Evolutionary conservation across 805 yeast genomes (phyloP), one percentile per base, ranked within the genome.

Genomic region (Teunomyces kruisii): DNA sequence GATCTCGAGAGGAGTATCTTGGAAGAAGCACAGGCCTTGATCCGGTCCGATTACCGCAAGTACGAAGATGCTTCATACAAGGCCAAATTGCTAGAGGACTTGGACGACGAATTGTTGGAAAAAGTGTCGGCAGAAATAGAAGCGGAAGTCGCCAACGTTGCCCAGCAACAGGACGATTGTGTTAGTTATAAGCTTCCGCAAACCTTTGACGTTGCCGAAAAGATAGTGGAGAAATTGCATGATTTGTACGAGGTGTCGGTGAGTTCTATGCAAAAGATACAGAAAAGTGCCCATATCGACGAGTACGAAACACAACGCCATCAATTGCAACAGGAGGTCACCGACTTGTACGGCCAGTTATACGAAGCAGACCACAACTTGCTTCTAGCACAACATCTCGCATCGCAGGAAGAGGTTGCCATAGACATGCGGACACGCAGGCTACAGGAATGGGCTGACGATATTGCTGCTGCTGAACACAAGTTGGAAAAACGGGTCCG

Each of bases 1-100:
- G 49, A 35, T 2, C 28, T 62, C 2, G 62, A 62, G 2, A 24
- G 43, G 5, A 28, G 48, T 7, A 58, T 75, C 0, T 57, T 56
- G 12, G 40, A 45, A 1, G 80, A 76, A 47, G 48, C 72, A 39
- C 40, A 55, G 6, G 53, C 45, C 1, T 55, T 78, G n/a, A 59
- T 76, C 4, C 59, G 59, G 41, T 72, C 79, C 0, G 83, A 78
- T 53, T 68, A 59, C 41, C 47, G 64, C 4, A 70, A 63, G 49
- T 46, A 55, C 16, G 59, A 57, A 10, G 67, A 61, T 44, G 37
- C 56, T 2, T 22, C 45, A 3, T 53, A 39, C 43, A 44, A 42
- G 2, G 61, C 57, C 3, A 40, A 41, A 24, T 42, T 57, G 5
- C 31, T 62, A 6, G 60, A 61, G n/a, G 72, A 64, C 44, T 39